Evolutionary conservation across 176 grass and related monocot genomes (phyloP), one percentile per base, ranked within the genome.

Genomic region (Themeda triandra): DNA sequence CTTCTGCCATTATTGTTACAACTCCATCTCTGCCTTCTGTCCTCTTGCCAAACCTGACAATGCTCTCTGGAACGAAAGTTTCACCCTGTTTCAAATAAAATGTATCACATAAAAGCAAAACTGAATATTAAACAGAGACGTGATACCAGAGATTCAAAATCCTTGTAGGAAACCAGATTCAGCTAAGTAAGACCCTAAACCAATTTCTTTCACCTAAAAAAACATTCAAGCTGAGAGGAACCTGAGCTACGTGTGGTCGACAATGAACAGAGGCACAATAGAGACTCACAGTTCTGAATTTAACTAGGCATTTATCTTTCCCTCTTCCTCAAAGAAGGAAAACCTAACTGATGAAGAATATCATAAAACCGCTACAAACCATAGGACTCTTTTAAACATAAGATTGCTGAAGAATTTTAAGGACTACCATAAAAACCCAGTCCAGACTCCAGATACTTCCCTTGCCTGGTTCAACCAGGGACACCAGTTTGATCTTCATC

Each of bases 41-140:
- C 89, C 95, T 92, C 35, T 80, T 92, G 69, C 92, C 95, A 91
- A 97, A 85, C 73, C 79, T 83, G 17, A 97, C 88, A 89, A 82
- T 90, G 78, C 75, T 91, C 78, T 97, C 92, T 51, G 95, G 95
- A 83, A 97, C 88, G 86, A 97, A 94, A 63, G 92, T 88, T 86
- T 97, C 95, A 21, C 95, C 95, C 95, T 97, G 84, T 80, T 75
- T 86, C 71, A 60, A 91, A 75, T 44, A 17, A 74, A 68, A 32
- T 58, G 66, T 17, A 27, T 68, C 29, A 84, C 33, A 18, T 5
- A 75, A 4, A 17, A 10, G n/a, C n/a, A n/a, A n/a, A n/a, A n/a
- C n/a, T n/a, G n/a, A n/a, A n/a, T n/a, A n/a, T n/a, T n/a, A 66
- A 51, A 24, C 36, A 54, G n/a, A 73, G 19, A 35, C 21, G 54